Evolutionary conservation across 148 eudicot genomes (phyloP), one percentile per base, ranked within the genome.

Genomic region (Camellia japonica): DNA sequence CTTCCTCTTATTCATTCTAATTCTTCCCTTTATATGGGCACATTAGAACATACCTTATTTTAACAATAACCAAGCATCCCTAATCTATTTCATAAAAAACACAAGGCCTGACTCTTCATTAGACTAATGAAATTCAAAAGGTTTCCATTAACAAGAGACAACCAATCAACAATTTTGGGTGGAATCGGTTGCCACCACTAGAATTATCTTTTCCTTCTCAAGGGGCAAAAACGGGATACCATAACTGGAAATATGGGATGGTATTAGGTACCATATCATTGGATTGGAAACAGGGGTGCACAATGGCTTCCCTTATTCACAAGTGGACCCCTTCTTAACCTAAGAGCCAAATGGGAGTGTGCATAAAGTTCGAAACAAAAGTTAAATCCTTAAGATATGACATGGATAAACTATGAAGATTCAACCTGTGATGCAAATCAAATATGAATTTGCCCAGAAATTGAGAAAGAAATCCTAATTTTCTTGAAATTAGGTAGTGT

Each of bases 1-100:
- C 13, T 58, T 58, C 61, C 61, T 9, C 61, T 14, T 58, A 9
- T 13, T 13, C 61, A 58, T 41, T 11, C 15, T 51, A 51, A 2
- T 51, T 51, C 54, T 51, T 51, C 9, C 6, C 9, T 51, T 9
- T 30, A 30, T 30, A 30, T 30, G 38, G 38, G 38, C 38, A 30
- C 38, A 30, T 30, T 30, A 30, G 38, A 30, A 30, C 38, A 30
- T 30, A 30, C 1, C 38, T 30, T 30, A 46, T 13, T 5, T 41
- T 6, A 68, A 47, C 70, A 68, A 68, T 23, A 68, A 15, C 71
- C 49, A 68, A 68, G 71, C 71, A 68, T 43, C 12, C 23, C 51
- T 42, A 58, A 38, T 10, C 46, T 41, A 30, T 41, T 38, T 6
- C 16, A 16, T 10, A 41, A 16, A 3, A 8, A 54, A 38, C 44